Conservation (phyloP, 352 stramenopile species). For the Pythium brachiatum region DNA sequence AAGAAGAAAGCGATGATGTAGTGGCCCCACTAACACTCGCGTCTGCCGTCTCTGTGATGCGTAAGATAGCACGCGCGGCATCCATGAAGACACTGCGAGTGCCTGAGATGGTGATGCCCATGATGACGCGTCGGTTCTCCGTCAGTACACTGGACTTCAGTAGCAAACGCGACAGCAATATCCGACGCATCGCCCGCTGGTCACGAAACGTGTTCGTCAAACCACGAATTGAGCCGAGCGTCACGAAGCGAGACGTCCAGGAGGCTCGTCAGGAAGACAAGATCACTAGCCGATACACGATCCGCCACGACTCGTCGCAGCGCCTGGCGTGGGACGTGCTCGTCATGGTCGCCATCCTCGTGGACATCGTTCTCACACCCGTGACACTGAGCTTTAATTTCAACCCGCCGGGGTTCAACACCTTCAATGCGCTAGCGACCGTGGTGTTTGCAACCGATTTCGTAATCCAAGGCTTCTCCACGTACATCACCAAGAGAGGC, state of each 20-base stretch:
- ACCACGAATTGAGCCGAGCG: slow-evolving; percentile 8
- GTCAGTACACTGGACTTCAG: slow-evolving; percentile 26
- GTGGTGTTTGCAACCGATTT: slow-evolving; percentile 58
- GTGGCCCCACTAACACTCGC: not conserved
- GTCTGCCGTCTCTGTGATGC: slow-evolving; percentile 6
- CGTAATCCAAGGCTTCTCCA: slow-evolving; percentile 49
- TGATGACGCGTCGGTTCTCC: slow-evolving; percentile 43
- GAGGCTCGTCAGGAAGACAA: slow-evolving; percentile 34
- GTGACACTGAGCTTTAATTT: slow-evolving; percentile 51
- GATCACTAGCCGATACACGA: slow-evolving; percentile 34
- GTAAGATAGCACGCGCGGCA: not conserved
- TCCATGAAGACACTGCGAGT: slow-evolving; percentile 3
- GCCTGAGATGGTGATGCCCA: slow-evolving; percentile 24
- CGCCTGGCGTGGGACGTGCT: slow-evolving; percentile 50
- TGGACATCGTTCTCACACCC: slow-evolving; percentile 55
- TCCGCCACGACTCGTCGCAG: slow-evolving; percentile 46
- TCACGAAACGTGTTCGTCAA: slow-evolving; percentile 10
- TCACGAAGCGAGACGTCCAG: slow-evolving; percentile 35
- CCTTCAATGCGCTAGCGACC: slow-evolving; percentile 39
- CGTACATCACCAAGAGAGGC: slow-evolving; percentile 48
- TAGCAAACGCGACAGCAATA: not conserved
- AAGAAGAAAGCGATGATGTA: not conserved
- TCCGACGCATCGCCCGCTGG: slow-evolving; percentile 5
- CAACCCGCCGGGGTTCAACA: slow-evolving; percentile 21
- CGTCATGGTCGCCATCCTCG: slow-evolving; percentile 50